phyloP scores from a whole-genome alignment of 805 yeast species.

The Candida saitoana region DNA sequence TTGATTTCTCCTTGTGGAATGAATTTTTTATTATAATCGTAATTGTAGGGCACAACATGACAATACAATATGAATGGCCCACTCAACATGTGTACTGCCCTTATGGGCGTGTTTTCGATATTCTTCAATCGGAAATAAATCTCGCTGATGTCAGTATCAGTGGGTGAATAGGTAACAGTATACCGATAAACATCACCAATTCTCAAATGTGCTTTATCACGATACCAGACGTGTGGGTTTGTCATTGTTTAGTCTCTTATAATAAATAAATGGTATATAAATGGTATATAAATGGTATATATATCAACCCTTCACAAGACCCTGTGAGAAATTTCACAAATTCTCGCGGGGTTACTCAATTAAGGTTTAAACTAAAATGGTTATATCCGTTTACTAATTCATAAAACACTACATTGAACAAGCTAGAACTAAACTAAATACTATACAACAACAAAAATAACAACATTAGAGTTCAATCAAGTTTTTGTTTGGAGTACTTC shows the following conservation, averaged over 20 bases:
- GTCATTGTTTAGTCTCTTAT: no score
- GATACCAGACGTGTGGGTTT: slow-evolving; percentile 29
- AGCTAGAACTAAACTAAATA: no score
- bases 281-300: no score
- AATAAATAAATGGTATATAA: no score
- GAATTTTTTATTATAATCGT: slow-evolving; percentile 22
- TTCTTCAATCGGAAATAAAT: slow-evolving; percentile 37
- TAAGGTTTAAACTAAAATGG: no score
- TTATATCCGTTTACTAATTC: no score
- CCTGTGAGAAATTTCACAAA: no score
- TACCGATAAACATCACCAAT: slow-evolving; percentile 40
- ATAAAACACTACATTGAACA: no score
- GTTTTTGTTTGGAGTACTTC: slow-evolving; percentile 16
- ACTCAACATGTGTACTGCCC: slow-evolving; percentile 39
- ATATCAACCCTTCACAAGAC: no score
- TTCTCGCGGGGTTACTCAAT: no score
- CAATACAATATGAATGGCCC: slow-evolving; percentile 44
- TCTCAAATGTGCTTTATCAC: slow-evolving; percentile 29
- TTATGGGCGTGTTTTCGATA: slow-evolving; percentile 30
- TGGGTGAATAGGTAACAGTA: slow-evolving; percentile 21
- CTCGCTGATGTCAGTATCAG: slow-evolving; percentile 12
- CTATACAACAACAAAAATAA: no score
- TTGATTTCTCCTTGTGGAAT: slow-evolving; percentile 18
- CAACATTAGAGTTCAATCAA: slow-evolving; percentile 4
- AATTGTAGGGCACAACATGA: slow-evolving; percentile 38